Conservation (phyloP, 805 yeast genomes). For the Nakazawaea wyomingensis region DNA sequence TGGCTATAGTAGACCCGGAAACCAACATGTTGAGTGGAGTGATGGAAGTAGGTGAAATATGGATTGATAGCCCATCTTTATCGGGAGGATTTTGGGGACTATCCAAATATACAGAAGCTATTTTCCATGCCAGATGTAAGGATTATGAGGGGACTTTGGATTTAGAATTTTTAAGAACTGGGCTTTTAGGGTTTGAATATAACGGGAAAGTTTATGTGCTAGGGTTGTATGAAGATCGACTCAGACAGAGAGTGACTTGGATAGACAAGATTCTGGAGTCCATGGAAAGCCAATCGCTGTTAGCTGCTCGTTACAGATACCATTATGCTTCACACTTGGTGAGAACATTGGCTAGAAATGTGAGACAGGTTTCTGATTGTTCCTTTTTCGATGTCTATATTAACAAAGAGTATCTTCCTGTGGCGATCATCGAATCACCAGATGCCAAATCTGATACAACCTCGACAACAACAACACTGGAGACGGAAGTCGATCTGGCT, state of each 20-base stretch:
- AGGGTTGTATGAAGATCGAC: constrained; percentile 88
- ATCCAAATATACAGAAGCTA: constrained; percentile 60
- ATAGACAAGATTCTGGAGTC: constrained; percentile 37
- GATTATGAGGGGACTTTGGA: constrained; percentile 68
- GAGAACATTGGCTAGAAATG: constrained; percentile 75
- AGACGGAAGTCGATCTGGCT: constrained; percentile 25
- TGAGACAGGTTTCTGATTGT: constrained; percentile 80
- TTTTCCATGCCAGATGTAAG: constrained; percentile 77
- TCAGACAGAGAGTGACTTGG: constrained; percentile 72
- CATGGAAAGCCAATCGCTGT: constrained; percentile 15
- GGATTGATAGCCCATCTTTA: constrained; percentile 93
- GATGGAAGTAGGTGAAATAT: constrained; percentile 88
- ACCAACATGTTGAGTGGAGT: constrained; percentile 67
- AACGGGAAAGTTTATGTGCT: constrained; percentile 84
- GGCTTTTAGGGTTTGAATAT: constrained; percentile 81
- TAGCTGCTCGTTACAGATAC: constrained; percentile 39
- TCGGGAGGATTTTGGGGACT: constrained; percentile 86
- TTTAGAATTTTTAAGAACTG: constrained; percentile 82
- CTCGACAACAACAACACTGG: neutral
- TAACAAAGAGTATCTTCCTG: constrained; percentile 77
- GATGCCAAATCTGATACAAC: constrained; percentile 15
- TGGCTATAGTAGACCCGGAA: constrained; percentile 94
- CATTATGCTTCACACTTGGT: constrained; percentile 87
- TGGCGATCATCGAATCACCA: constrained; percentile 67
- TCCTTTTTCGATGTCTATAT: constrained; percentile 83